These are phyloP conservation scores for Fragaria iinumae DNA, from an alignment of 306 rosid genomes.

Conservation along the genomic window DNA sequence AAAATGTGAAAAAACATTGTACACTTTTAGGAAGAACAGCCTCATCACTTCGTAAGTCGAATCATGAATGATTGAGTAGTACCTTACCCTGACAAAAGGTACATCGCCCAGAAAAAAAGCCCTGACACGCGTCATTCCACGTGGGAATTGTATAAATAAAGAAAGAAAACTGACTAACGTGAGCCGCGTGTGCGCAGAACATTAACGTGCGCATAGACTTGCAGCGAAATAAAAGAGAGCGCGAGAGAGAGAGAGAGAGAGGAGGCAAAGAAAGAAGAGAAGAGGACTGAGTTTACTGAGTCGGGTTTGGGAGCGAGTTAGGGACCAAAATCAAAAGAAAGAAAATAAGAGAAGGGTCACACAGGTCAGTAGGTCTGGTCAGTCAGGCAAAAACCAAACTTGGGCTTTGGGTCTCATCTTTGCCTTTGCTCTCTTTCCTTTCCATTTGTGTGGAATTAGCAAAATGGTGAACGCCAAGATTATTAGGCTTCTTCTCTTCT, in stretches of 20 bases:
- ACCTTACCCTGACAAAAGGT: neutral
- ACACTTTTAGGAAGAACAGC: neutral
- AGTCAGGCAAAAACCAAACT: slow-evolving; percentile 6
- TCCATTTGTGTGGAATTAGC: slow-evolving; percentile 44
- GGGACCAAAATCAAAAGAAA: slow-evolving; percentile 25
- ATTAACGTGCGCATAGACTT: slow-evolving; percentile 48
- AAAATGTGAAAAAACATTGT: neutral
- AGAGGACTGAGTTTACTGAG: slow-evolving; percentile 26
- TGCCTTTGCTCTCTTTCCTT: slow-evolving; percentile 17
- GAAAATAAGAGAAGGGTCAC: slow-evolving; percentile 19
- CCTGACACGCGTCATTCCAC: slow-evolving; percentile 14
- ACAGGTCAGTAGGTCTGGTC: neutral
- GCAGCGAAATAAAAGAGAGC: slow-evolving; percentile 45
- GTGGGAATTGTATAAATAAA: neutral
- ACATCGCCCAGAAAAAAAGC: neutral
- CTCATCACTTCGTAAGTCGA: neutral
- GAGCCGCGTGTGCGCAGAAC: slow-evolving; percentile 17
- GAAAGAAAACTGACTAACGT: neutral
- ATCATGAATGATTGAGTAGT: neutral
- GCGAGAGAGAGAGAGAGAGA: slow-evolving; percentile 29
- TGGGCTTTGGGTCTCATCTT: slow-evolving; percentile 23
- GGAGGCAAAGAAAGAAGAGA: slow-evolving; percentile 4
- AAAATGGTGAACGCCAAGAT: slow-evolving; percentile 64
- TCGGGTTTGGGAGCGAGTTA: slow-evolving; percentile 30
- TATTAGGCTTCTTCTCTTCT: slow-evolving; percentile 38